Evolutionary conservation across 257 asterid genomes (phyloP).

Genomic region (Solanum chiquidenum): DNA sequence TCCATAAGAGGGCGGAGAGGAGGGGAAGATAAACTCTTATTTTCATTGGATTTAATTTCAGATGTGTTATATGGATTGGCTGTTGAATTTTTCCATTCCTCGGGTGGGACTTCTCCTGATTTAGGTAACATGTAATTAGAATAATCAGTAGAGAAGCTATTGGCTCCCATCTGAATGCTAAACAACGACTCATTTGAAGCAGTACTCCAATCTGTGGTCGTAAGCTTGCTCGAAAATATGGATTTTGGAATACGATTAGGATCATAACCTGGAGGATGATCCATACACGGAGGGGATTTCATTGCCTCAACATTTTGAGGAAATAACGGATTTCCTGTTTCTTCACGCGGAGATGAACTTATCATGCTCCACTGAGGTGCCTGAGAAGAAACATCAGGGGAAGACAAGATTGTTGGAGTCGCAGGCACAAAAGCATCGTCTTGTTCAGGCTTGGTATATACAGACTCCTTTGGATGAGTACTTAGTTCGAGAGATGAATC

Average conservation of each 20-base stretch:
- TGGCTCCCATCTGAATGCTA: conserved; percentile 60
- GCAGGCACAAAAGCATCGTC: conserved; percentile 9
- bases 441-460: not conserved
- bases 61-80: not conserved
- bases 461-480: not conserved
- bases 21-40: not conserved
- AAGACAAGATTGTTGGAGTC: not conserved
- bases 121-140: not conserved
- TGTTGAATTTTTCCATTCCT: not conserved
- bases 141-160: conserved; percentile 45
- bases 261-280: conserved; percentile 30
- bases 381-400: not conserved
- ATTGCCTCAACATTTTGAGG: conserved; percentile 2
- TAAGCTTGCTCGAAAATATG: conserved; percentile 22
- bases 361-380: conserved; percentile 23
- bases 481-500: conserved; percentile 6
- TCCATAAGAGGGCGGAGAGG: not conserved
- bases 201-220: conserved; percentile 56
- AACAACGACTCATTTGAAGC: conserved; percentile 76
- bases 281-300: conserved; percentile 25
- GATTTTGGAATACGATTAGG: conserved; percentile 54
- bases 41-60: not conserved
- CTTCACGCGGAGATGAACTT: conserved; percentile 14
- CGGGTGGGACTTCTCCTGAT: not conserved
- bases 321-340: not conserved